Evolutionary conservation across 1,284 basidiomycete genomes (phyloP), one percentile per base, ranked within the genome.

Genomic region (Sporisorium graminicola): DNA sequence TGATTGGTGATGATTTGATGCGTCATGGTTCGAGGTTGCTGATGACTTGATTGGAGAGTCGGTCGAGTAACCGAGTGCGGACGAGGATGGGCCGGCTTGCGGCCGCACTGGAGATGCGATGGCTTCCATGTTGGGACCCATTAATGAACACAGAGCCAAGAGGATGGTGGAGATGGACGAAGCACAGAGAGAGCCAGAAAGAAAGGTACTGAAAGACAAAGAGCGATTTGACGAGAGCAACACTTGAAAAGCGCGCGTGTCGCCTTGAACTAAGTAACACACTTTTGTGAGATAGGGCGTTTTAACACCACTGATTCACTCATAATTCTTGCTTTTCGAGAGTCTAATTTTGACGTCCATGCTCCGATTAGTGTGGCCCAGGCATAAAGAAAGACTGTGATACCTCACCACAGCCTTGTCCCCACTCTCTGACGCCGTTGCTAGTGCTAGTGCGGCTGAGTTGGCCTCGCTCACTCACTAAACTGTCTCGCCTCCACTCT

Each of bases 31-130:
- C 5, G 26, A 14, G 18, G 20, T 40, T 44, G 61, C 35, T 18
- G 58, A 35, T 18, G 59, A 46, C 56, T 52, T 67, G 64, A 57
- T 12, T 5, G 64, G 42, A 24, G 67, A 51, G 27, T 69, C 52
- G 24, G 60, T 58, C 33, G 56, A 46, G 46, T 58, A 46, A 33
- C 37, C 50, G 7, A 65, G 58, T 4, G 42, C 46, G 29, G 54
- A 52, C 7, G 49, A 44, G 13, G 55, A 58, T 44, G 42, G 27
- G 35, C 57, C 22, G 43, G 40, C 29, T 42, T 61, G 60, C 29
- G 70, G 54, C 26, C 59, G 27, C 5, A 35, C 49, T 7, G 70
- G 64, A 16, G 64, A 59, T 29, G 60, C 52, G 27, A 56, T 53
- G 3, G 49, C 47, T 26, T 62, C 46, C 69, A 71, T 71, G 40